These are phyloP conservation scores for Bryum argenteum DNA, from an alignment of 225 moss, liverwort and hornwort species.

Conservation along the genomic window DNA sequence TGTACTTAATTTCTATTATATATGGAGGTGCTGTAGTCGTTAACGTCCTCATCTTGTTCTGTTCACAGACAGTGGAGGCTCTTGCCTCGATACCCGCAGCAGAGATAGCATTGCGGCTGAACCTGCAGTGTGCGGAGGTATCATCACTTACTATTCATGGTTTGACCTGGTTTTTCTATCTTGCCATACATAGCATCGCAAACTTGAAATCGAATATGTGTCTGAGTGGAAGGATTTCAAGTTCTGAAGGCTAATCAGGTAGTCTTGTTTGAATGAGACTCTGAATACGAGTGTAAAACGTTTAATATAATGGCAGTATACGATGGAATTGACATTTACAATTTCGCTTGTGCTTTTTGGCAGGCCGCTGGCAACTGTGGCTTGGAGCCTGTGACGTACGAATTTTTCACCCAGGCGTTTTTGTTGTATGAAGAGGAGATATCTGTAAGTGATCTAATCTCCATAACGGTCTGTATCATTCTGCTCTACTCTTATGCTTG, in stretches of 20 bases:
- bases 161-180: neutral
- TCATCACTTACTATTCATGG: neutral
- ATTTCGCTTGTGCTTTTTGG: constrained; percentile 1
- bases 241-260: neutral
- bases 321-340: neutral
- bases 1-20: too few relatives aligned
- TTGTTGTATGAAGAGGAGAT: constrained; percentile 97
- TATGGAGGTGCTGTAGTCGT: neutral
- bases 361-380: constrained; percentile 85
- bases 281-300: too few relatives aligned
- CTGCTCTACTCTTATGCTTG: neutral
- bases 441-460: constrained; percentile 52
- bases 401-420: constrained; percentile 97
- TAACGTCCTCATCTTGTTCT: neutral
- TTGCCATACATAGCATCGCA: neutral
- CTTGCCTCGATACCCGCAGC: constrained; percentile 83
- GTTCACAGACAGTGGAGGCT: constrained; percentile 79
- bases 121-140: constrained; percentile 96
- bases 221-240: neutral
- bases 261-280: neutral
- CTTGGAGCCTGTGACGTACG: constrained; percentile 92
- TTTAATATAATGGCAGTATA: neutral
- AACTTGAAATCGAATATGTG: neutral
- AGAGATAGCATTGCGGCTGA: constrained; percentile 78
- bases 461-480: neutral